Base-by-base conservation (phyloP, 257 asterid species). In the Datura wrightii region DNA sequence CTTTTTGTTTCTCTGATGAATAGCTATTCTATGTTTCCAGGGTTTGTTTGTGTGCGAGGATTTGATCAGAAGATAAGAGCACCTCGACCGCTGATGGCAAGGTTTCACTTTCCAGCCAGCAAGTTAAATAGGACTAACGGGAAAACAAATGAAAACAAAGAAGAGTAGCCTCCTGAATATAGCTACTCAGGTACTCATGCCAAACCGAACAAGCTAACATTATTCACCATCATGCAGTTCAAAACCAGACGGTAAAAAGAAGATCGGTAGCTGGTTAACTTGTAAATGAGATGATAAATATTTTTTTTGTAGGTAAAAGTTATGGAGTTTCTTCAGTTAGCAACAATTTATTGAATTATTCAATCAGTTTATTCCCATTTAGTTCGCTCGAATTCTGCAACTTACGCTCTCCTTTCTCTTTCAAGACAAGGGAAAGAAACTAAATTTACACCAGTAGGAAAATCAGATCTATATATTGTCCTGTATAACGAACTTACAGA, bases 31-130 rank as follows among this genome's bases (percentile, higher is more conserved):
- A 65, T 66, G 39, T 87, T 87, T 87, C 52, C 97, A 96, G 99
- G 99, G 63, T 94, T 94, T 67, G 98, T 96, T 36, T 96, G 99
- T 84, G 98, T 96, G 19, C 89, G 99, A 88, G 99, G 99, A 72
- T 96, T 96, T 79, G 99, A 96, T 88, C 89, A 91, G 87, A 87
- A 62, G 87, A 89, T 91, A 31, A 91, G 99, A 83, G 94, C 97
- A 62, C 98, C 99, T 54, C 94, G 98, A 14, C 99, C 99, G 56
- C 94, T 96, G 56, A 85, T 93, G 37, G 98, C 98, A 65, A 89
- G 98, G 84, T 85, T 96, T 88, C 99, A 94, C 89, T 93, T 96
- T 74, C 98, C 98, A 37, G 98, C 97, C 66, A 93, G 98, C 85
- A 93, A 88, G 87, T 81, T 90, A 86, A 87, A 85, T 54, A 96